Percentiles rank a stretch among this genome's conserved stretches.
phyloP scores from a whole-genome alignment of 1,284 basidiomycete species.

The Cutaneotrichosporon dermatis region DNA sequence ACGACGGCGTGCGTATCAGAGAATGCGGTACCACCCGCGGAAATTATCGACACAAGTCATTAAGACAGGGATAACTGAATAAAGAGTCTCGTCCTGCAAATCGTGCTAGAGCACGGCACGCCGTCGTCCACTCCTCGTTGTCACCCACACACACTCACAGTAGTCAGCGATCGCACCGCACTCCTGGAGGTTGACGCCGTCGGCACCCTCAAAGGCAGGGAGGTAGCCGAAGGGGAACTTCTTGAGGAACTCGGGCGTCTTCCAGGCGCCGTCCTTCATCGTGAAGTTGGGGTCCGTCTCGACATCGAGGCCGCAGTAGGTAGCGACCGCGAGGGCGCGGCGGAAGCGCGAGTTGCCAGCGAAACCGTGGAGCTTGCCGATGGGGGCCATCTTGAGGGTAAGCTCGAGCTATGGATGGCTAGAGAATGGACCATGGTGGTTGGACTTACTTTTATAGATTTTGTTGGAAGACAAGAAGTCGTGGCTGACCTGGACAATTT shows the following conservation, averaged over 20 bases:
- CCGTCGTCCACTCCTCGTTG: too few species aligned
- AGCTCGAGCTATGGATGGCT: background rate
- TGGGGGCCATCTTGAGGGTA: constrained; percentile 32
- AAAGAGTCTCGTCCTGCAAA: constrained; percentile 48
- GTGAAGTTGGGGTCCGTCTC: constrained; percentile 64
- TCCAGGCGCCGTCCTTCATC: constrained; percentile 48
- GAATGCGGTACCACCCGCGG: constrained; percentile 53
- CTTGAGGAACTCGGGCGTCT: constrained; percentile 70
- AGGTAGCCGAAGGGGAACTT: constrained; percentile 83
- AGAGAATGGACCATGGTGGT: background rate
- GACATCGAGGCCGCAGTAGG: constrained; percentile 64
- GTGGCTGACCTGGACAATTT: background rate
- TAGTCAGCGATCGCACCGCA: constrained; percentile 77
- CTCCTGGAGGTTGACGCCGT: constrained; percentile 78
- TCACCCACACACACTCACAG: too few species aligned
- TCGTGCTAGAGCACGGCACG: background rate
- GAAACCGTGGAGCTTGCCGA: constrained; percentile 39
- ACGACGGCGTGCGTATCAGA: constrained; percentile 35
- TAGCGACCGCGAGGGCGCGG: constrained; percentile 69
- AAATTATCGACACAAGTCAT: constrained; percentile 58
- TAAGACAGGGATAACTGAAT: constrained; percentile 64
- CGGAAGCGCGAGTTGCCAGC: constrained; percentile 45
- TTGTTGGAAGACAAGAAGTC: background rate
- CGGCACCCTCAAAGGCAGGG: constrained; percentile 70
- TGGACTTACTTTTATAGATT: constrained; percentile 19